Evolutionary conservation across 495 filamentous ascomycete species (phyloP), one percentile per base, ranked within the genome.

Genomic region (Podospora comata): DNA sequence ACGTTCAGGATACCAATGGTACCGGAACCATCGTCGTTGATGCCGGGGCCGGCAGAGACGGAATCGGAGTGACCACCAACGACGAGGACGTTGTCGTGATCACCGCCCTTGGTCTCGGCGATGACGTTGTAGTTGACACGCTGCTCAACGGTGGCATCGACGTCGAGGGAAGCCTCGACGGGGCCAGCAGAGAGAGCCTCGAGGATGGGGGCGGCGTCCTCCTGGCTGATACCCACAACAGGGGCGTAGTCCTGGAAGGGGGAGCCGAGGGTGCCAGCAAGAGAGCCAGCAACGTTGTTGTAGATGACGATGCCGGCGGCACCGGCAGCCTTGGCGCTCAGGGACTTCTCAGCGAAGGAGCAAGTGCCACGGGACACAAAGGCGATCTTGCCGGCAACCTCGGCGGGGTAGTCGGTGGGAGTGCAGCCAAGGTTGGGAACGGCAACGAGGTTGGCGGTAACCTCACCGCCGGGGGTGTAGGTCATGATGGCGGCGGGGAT

Each of bases 61-160:
- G 89, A 91, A 79, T 92, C 90, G 19, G 83, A 84, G 77, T 92
- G 90, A 4, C 84, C 89, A 58, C 89, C 90, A 0, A 91, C 73
- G 4, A 86, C 77, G 60, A 92, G 75, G 18, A 88, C 81, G 69
- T 89, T 90, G 67, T 87, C 79, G 19, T 85, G 84, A 75, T 91
- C 85, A 65, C 90, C 90, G 11, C 72, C 77, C 69, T 88, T 89
- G 44, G 88, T 86, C 72, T 86, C 83, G 11, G 89, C 90, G 65
- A 91, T 81, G n/a, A 92, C 87, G 68, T 92, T 91, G 79, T 83
- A 82, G 60, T 75, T 89, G 4, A 80, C 81, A 19, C 84, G 78
- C 58, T 81, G 79, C 69, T 86, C 81, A 15, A 81, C 68, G 56
- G 79, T 70, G 34, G 80, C 75, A 56, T 85, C 72, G 23, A 79